Base-by-base conservation (phyloP, 768 basidiomycete genomes). In the Phaeotremella skinneri region DNA sequence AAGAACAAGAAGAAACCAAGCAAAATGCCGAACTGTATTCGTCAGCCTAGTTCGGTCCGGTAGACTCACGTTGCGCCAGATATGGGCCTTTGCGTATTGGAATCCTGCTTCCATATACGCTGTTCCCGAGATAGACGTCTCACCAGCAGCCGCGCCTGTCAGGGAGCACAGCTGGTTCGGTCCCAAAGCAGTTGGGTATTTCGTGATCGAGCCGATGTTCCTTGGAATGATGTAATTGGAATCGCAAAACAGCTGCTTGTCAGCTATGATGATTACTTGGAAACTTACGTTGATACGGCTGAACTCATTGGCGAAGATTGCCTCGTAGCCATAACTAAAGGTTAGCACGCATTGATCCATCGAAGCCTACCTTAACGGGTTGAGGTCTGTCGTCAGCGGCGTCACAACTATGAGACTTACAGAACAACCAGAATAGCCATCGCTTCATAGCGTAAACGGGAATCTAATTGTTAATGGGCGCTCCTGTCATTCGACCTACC, bases 301-400 rank as follows among this genome's bases (percentile, higher is more conserved):
- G 58, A 77, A 77, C 59, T 77, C 76, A 64, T 77, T 77, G 59
- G 70, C 69, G 50, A 76, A 74, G 55, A 74, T 63, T 0, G 70
- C 62, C 59, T 54, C 51, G 26, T 52, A 39, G 29, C 27, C 23
- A 21, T 58, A 34, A 48, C 39, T 47, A 9, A 20, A 39, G 13
- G 34, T 26, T 48, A 20, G 17, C 45, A 21, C 9, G 45, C 85
- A 91, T 86, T 21, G 81, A 78, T 4, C 83, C 85, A 62, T 87
- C 83, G 82, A 87, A 92, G 0, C 85, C 85, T 89, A 92, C 1
- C 83, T 78, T 37, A 91, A 73, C 0, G 91, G 91, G 66, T 92
- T 88, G 55, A 90, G 73, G 76, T 91, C 89, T 11, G 45, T 31
- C 4, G 73, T 81, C 86, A 61, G 65, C 34, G 62, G 55, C 11